Conservation (phyloP, 495 filamentous ascomycete genomes). For the Podospora conica region DNA sequence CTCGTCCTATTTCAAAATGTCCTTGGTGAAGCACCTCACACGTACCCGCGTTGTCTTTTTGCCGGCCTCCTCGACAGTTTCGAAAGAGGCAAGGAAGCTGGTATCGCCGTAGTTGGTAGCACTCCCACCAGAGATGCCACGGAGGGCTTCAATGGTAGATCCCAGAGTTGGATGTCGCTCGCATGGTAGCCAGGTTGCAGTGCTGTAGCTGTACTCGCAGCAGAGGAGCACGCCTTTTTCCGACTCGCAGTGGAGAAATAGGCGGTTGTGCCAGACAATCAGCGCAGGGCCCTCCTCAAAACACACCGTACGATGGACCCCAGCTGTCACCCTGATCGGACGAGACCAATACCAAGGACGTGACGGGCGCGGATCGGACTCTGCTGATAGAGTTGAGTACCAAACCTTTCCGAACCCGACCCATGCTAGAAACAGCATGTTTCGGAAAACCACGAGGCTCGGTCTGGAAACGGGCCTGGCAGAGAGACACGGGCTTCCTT, state of each 20-base stretch:
- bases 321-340: conserved; percentile 14
- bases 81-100: conserved; percentile 26
- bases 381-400: conserved; percentile 8
- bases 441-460: conserved; percentile 25
- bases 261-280: too few relatives aligned
- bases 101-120: conserved; percentile 28
- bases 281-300: too few relatives aligned
- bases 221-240: too few relatives aligned
- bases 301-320: too few relatives aligned
- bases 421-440: conserved; percentile 26
- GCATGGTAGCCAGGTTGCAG: conserved; percentile 19
- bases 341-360: conserved; percentile 24
- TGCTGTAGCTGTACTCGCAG: conserved; percentile 12
- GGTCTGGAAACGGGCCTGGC: conserved; percentile 18
- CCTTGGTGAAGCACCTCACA: conserved; percentile 21
- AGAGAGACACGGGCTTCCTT: too few relatives aligned
- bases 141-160: conserved; percentile 21
- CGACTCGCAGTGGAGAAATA: too few relatives aligned
- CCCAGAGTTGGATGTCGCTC: not conserved
- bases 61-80: conserved; percentile 19
- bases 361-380: not conserved
- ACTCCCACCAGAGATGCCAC: conserved; percentile 22
- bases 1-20: conserved; percentile 23
- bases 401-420: conserved; percentile 17
- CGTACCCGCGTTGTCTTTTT: conserved; percentile 18